A percentile compares a stretch with the other conserved stretches of the same genome.
These are phyloP conservation scores for Actinomucor elegans DNA, from an alignment of 371 early-diverging fungal species.

Conservation along the genomic window DNA sequence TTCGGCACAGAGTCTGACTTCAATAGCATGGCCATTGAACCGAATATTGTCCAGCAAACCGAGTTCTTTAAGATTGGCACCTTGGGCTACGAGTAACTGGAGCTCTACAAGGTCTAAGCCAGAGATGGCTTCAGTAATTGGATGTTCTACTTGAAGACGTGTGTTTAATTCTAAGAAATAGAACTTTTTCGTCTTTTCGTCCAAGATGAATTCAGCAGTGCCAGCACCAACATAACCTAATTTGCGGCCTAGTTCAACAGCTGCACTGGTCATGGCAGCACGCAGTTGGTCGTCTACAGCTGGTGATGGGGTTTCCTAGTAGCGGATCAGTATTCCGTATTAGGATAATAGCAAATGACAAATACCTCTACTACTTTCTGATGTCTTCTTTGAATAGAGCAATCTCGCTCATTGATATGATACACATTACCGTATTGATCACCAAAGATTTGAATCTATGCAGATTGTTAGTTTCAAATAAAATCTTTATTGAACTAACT, in stretches of 20 bases:
- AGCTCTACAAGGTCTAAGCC: conserved; percentile 94
- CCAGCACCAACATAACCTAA: conserved; percentile 71
- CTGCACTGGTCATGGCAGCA: conserved; percentile 55
- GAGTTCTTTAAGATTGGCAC: conserved; percentile 46
- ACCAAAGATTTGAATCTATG: conserved; percentile 80
- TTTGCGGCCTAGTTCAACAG: conserved; percentile 57
- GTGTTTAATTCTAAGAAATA: conserved; percentile 88
- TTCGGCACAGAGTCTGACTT: conserved; percentile 84
- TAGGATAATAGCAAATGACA: conserved; percentile 15
- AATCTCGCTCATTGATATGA: conserved; percentile 90
- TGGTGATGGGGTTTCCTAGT: conserved; percentile 62
- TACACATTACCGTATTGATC: conserved; percentile 79
- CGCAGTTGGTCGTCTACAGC: conserved; percentile 51
- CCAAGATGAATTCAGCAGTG: conserved; percentile 85
- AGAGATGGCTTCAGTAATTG: conserved; percentile 93
- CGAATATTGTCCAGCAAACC: conserved; percentile 49
- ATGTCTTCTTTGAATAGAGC: conserved; percentile 86
- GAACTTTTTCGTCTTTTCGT: conserved; percentile 64
- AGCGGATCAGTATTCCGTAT: conserved; percentile 1
- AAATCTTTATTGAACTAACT: background rate
- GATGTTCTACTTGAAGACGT: conserved; percentile 92
- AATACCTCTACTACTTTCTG: conserved; percentile 84
- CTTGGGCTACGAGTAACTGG: conserved; percentile 73
- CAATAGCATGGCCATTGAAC: conserved; percentile 80
- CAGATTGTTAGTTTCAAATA: too few species aligned